Conservation (phyloP, 352 stramenopile species). For the Phytophthora chlamydospora region DNA sequence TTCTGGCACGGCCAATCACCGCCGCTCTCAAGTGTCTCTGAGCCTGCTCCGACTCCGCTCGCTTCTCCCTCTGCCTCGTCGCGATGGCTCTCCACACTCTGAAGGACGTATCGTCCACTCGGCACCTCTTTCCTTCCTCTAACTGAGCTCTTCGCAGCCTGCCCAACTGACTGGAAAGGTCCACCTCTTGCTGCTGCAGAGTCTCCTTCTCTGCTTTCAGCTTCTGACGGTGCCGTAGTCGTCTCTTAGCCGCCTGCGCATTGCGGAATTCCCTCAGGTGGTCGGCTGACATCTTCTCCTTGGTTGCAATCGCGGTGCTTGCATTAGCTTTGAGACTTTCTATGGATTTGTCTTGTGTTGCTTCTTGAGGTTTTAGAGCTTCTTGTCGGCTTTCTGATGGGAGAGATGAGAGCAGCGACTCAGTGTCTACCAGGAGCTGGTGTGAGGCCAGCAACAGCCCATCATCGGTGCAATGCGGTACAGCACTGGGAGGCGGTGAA, state of each 20-base stretch:
- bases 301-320: not conserved
- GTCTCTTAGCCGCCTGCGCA: slow-evolving; percentile 17
- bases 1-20: slow-evolving; percentile 11
- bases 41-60: slow-evolving; percentile 9
- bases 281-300: not conserved
- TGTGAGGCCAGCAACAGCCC: slow-evolving; percentile 3
- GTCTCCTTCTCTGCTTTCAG: slow-evolving; percentile 22
- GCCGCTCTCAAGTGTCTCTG: slow-evolving; percentile 13
- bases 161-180: slow-evolving; percentile 6
- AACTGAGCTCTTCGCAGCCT: not conserved
- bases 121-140: not conserved
- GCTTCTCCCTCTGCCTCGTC: slow-evolving; percentile 18
- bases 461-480: not conserved
- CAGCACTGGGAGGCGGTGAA: not conserved
- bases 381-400: not conserved
- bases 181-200: slow-evolving; percentile 3
- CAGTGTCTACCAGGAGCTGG: slow-evolving; percentile 18
- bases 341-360: not conserved
- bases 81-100: slow-evolving; percentile 19
- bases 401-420: slow-evolving; percentile 15
- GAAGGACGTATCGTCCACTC: not conserved
- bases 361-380: not conserved
- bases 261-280: not conserved
- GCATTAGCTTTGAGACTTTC: not conserved
- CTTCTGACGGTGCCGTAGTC: slow-evolving; percentile 20